Percentiles rank a stretch among this genome's conserved stretches.
Conservation (phyloP, 1,284 basidiomycete genomes). For the Rhodotorula sp. region DNA sequence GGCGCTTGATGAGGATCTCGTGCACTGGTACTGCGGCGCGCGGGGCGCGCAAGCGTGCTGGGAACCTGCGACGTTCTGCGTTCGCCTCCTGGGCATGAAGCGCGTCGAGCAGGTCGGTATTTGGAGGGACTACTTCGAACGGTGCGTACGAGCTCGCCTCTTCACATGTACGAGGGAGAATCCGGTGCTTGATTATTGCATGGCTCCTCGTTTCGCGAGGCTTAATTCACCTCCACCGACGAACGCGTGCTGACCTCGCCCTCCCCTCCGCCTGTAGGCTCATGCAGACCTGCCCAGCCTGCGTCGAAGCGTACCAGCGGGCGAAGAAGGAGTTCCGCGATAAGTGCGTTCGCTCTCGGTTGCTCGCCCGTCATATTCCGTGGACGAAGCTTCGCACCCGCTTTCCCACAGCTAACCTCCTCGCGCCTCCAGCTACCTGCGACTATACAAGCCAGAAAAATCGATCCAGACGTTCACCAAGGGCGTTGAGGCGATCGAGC, state of each 20-base stretch:
- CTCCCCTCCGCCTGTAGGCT: slow-evolving; percentile 5
- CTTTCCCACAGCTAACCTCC: no score
- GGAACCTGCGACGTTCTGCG: slow-evolving; percentile 32
- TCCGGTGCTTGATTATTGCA: no score
- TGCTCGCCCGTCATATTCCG: neutral
- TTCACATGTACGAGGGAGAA: no score
- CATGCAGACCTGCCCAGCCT: slow-evolving; percentile 23
- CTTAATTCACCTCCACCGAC: neutral
- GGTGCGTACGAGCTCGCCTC: slow-evolving; percentile 9
- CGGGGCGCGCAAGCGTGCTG: slow-evolving; percentile 34
- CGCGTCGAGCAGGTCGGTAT: slow-evolving; percentile 24
- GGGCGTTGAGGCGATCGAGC: slow-evolving; percentile 32
- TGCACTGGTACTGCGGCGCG: slow-evolving; percentile 42
- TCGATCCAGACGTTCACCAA: slow-evolving; percentile 27
- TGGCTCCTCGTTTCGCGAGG: no score
- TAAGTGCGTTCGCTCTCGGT: slow-evolving; percentile 7
- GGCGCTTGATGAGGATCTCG: slow-evolving; percentile 6
- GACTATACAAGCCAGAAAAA: slow-evolving; percentile 27
- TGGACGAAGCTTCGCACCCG: no score
- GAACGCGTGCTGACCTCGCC: no score
- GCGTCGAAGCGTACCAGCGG: slow-evolving; percentile 30
- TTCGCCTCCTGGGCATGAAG: slow-evolving; percentile 37
- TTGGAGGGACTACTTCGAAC: slow-evolving; percentile 36
- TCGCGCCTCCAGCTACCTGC: slow-evolving; percentile 20
- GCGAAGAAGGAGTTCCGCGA: slow-evolving; percentile 33